Conservation (phyloP, 805 yeast species). For the Myxozyma nipponensis region DNA sequence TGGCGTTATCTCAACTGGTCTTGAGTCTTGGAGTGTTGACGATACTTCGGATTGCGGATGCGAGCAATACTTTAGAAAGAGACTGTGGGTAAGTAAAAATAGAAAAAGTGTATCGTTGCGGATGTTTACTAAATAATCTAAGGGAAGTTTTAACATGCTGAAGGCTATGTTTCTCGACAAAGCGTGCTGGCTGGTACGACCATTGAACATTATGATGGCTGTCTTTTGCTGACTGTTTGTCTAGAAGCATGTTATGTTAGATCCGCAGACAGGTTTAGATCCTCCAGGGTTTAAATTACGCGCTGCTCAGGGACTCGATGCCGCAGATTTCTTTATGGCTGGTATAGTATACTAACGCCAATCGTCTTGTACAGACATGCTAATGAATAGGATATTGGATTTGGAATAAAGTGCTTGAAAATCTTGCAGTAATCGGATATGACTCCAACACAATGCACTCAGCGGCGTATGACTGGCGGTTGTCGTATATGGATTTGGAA, state of each 20-base stretch:
- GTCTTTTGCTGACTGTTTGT: no score
- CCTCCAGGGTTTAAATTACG: conserved; percentile 77
- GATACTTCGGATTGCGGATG: conserved; percentile 80
- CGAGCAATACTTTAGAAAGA: conserved; percentile 77
- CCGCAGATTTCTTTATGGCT: conserved; percentile 92
- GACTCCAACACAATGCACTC: conserved; percentile 86
- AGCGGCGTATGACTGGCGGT: conserved; percentile 96
- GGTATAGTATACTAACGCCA: background rate
- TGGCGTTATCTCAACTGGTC: conserved; percentile 91
- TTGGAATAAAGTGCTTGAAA: conserved; percentile 95
- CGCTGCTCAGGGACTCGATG: conserved; percentile 94
- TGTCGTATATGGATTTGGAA: conserved; percentile 85
- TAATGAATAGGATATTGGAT: conserved; percentile 96
- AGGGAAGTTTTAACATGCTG: conserved; percentile 90
- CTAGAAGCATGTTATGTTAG: conserved; percentile 77
- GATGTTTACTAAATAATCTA: background rate
- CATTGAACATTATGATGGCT: background rate
- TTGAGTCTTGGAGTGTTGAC: conserved; percentile 85
- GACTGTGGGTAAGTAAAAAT: conserved; percentile 75
- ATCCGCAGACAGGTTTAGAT: conserved; percentile 87
- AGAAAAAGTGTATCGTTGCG: no score
- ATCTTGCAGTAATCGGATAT: conserved; percentile 89
- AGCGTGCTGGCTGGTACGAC: conserved; percentile 68
- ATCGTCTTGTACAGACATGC: background rate
- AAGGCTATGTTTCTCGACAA: conserved; percentile 89